A percentile compares a stretch with the other conserved stretches of the same genome.
Evolutionary conservation across 305 asterid species (phyloP).

Genomic region (Andrographis paniculata): DNA sequence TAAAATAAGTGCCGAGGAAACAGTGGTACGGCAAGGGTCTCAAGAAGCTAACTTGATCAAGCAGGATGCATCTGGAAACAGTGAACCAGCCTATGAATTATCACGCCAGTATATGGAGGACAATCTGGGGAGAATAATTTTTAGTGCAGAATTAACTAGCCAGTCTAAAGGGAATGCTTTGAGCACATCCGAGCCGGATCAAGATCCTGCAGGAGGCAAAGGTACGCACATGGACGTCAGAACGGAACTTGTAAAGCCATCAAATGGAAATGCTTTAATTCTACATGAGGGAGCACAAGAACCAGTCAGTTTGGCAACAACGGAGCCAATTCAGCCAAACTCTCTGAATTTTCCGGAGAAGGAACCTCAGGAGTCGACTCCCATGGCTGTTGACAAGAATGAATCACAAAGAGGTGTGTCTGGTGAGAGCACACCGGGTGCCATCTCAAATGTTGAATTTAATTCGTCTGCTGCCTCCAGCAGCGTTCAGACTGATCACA

Average conservation of each 20-base stretch:
- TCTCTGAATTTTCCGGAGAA: slow-evolving; percentile 27
- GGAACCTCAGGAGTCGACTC: slow-evolving; percentile 21
- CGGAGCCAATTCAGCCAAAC: slow-evolving; percentile 21
- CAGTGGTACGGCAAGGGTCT: slow-evolving; percentile 7
- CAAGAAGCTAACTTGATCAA: slow-evolving; percentile 17
- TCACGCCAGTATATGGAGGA: slow-evolving; percentile 23
- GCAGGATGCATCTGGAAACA: slow-evolving; percentile 24
- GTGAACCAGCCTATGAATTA: slow-evolving; percentile 20
- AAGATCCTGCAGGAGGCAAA: slow-evolving; percentile 25
- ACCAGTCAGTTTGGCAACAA: slow-evolving; percentile 22
- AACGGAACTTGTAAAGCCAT: slow-evolving; percentile 20
- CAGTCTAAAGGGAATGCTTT: slow-evolving; percentile 16
- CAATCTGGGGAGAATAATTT: slow-evolving; percentile 16
- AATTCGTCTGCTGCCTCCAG: background rate
- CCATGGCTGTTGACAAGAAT: slow-evolving; percentile 26
- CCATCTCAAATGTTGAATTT: slow-evolving; percentile 14
- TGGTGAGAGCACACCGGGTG: slow-evolving; percentile 13
- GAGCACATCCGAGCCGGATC: slow-evolving; percentile 8
- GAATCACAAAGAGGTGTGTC: slow-evolving; percentile 20
- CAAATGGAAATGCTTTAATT: slow-evolving; percentile 19
- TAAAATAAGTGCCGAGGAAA: slow-evolving; percentile 17
- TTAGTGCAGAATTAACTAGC: slow-evolving; percentile 13
- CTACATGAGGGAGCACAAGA: slow-evolving; percentile 21
- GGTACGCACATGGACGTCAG: slow-evolving; percentile 21
- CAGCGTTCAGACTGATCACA: background rate